These are phyloP conservation scores for Erigeron canadensis DNA, from an alignment of 129 eudicot genomes.

Conservation along the genomic window DNA sequence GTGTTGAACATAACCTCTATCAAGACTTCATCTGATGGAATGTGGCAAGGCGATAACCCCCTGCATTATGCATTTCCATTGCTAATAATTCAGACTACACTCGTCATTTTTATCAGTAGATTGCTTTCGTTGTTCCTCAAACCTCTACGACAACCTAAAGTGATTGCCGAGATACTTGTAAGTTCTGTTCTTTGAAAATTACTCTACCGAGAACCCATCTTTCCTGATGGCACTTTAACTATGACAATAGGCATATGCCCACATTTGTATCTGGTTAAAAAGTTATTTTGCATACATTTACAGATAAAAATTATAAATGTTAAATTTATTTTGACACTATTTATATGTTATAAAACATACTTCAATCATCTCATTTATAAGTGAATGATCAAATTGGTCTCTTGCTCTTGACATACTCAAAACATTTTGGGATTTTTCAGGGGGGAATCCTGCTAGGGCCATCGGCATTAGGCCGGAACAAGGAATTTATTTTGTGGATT, in stretches of 20 bases:
- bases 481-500: conserved; percentile 42
- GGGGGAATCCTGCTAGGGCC: conserved; percentile 79
- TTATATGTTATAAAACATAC: no score
- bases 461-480: conserved; percentile 60
- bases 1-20: conserved; percentile 32
- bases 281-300: no score
- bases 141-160: conserved; percentile 80
- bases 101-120: conserved; percentile 48
- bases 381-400: not conserved
- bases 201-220: not conserved
- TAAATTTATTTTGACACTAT: no score
- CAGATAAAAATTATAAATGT: no score
- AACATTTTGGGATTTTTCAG: conserved; percentile 34
- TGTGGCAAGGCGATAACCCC: conserved; percentile 66
- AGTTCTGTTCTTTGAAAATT: conserved; percentile 16
- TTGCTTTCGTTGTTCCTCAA: conserved; percentile 56
- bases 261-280: no score
- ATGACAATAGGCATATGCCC: not conserved
- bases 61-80: conserved; percentile 62
- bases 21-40: conserved; percentile 50
- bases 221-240: not conserved
- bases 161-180: conserved; percentile 75
- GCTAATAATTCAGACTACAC: conserved; percentile 53
- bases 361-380: no score
- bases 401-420: not conserved